Conservation (phyloP, 345 rosid genomes). For the Noccaea caerulescens region DNA sequence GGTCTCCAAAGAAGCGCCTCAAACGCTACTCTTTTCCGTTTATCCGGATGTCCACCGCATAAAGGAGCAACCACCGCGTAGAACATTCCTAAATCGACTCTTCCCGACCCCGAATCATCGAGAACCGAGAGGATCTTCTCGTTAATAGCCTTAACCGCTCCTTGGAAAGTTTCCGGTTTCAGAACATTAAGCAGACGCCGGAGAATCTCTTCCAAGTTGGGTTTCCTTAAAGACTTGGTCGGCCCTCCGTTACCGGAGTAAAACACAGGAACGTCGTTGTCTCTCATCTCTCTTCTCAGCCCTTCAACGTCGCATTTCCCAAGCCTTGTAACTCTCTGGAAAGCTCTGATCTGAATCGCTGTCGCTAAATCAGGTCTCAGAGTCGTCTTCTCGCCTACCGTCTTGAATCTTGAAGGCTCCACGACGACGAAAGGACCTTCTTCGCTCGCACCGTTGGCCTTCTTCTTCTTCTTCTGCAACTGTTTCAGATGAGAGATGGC, state of each 20-base stretch:
- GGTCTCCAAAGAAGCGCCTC: slow-evolving; percentile 92
- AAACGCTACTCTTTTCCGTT: slow-evolving; percentile 71
- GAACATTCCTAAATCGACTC: slow-evolving; percentile 90
- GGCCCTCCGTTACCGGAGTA: slow-evolving; percentile 81
- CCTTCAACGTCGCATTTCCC: slow-evolving; percentile 78
- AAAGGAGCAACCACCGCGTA: slow-evolving; percentile 84
- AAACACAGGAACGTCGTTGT: slow-evolving; percentile 73
- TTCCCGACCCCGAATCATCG: slow-evolving; percentile 77
- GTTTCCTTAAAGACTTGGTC: slow-evolving; percentile 82
- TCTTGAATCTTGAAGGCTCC: slow-evolving; percentile 74
- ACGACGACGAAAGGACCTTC: slow-evolving; percentile 71
- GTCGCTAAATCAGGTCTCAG: slow-evolving; percentile 65
- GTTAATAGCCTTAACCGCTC: slow-evolving; percentile 87
- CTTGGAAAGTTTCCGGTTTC: slow-evolving; percentile 90
- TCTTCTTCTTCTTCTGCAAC: slow-evolving; percentile 79
- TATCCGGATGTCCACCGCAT: slow-evolving; percentile 75
- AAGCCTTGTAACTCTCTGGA: slow-evolving; percentile 82
- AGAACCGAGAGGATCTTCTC: slow-evolving; percentile 75
- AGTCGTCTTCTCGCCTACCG: slow-evolving; percentile 65
- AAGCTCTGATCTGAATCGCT: slow-evolving; percentile 74
- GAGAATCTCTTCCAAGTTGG: slow-evolving; percentile 79
- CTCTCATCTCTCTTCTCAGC: slow-evolving; percentile 77
- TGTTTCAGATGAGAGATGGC: slow-evolving; percentile 85
- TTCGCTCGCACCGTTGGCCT: slow-evolving; percentile 49
- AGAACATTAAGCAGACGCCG: slow-evolving; percentile 65